Conservation (phyloP, 1,139 yeast species). For the Taiozyma sp. region DNA sequence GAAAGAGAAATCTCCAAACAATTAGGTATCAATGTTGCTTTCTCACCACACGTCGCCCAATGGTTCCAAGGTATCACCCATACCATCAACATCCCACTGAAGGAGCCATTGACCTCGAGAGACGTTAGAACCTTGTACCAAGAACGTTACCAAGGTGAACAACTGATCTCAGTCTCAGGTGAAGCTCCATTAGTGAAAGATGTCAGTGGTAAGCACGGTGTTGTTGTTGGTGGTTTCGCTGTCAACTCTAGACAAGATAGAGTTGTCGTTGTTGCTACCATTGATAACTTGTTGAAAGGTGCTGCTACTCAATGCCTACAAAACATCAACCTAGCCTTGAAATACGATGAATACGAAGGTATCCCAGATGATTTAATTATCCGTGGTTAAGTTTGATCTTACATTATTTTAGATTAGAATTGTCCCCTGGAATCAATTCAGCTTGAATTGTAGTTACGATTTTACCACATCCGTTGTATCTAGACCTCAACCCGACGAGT, state of each 20-base stretch:
- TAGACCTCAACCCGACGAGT: too few species aligned
- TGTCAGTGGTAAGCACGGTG: conserved; percentile 91
- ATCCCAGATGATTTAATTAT: conserved; percentile 53
- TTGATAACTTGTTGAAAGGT: conserved; percentile 93
- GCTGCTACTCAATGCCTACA: conserved; percentile 99
- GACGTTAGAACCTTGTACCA: conserved; percentile 84
- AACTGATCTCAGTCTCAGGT: conserved; percentile 76
- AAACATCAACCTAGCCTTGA: conserved; percentile 84
- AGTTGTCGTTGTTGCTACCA: conserved; percentile 91
- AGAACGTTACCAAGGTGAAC: conserved; percentile 85
- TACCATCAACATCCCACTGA: conserved; percentile 87
- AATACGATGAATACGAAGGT: conserved; percentile 92
- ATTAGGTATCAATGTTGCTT: conserved; percentile 76
- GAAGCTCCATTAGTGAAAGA: conserved; percentile 92
- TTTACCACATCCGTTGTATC: too few species aligned
- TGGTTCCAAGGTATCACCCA: conserved; percentile 99
- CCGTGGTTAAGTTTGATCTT: conserved; percentile 22
- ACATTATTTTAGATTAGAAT: not conserved
- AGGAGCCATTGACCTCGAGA: conserved; percentile 66
- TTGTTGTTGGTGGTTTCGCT: conserved; percentile 92
- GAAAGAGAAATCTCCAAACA: conserved; percentile 87
- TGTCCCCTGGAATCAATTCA: not conserved
- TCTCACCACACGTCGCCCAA: conserved; percentile 96
- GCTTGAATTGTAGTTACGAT: too few species aligned
- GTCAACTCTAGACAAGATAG: conserved; percentile 85